Evolutionary conservation across 1,284 basidiomycete genomes (phyloP), one percentile per base, ranked within the genome.

Genomic region (Abortiporus biennis): DNA sequence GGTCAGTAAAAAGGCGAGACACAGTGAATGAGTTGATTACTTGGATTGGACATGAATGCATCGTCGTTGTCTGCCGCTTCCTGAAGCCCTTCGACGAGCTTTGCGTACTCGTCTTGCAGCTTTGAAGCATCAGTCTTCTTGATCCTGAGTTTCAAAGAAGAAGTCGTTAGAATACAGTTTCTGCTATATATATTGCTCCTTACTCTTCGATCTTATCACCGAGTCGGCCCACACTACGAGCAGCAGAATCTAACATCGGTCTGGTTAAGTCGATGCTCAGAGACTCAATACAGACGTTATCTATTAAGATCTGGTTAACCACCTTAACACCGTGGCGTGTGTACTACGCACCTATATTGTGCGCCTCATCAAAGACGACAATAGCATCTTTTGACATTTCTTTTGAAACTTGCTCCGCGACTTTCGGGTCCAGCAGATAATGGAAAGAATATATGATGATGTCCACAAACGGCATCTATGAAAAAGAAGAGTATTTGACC

Each of bases 241-340:
- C 79, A 1, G 96, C 96, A 6, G 92, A 91, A 56, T 99, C 96
- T 21, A 99, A 73, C 91, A 99, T 99, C 0, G 96, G 96, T 29
- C 96, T 74, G n/a, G 95, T 99, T 37, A 99, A 71, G 60, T 99
- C 96, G 54, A 99, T 97, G 48, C 92, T 96, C 34, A 99, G 70
- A 0, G 95, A 97, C 60, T 99, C 96, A 61, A 99, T 96, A 65
- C 96, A 99, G 41, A 99, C 96, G 62, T 99, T 99, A 62, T 99
- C 95, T 85, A 53, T 9, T 11, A 20, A 13, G 16, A 36, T n/a
- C n/a, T n/a, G n/a, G n/a, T n/a, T n/a, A n/a, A n/a, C n/a, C n/a
- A n/a, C n/a, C n/a, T n/a, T n/a, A n/a, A n/a, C n/a, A n/a, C n/a
- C n/a, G n/a, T n/a, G n/a, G n/a, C n/a, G n/a, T n/a, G n/a, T n/a